Base-by-base conservation (phyloP, 2,329 filamentous ascomycete genomes). In the Trichoderma atroviride region DNA sequence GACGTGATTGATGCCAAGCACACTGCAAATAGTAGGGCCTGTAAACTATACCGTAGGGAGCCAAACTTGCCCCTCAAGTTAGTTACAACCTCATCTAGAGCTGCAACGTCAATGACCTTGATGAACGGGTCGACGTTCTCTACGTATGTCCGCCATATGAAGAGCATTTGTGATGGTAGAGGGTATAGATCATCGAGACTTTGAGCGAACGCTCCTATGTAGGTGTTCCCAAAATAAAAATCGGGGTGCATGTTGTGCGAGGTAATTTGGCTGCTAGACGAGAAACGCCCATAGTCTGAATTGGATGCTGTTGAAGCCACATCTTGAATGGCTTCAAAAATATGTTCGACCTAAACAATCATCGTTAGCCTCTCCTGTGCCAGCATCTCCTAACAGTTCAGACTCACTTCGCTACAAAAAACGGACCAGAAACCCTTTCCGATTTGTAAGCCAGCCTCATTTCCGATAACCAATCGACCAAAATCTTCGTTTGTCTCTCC, bases 391-490 rank as follows among this genome's bases (percentile, higher is more conserved):
- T 22, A 24, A 13, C 2, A 11, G n/a, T 24, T 13, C 3, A 29
- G 35, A 33, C 70, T 13, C 64, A 76, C 76, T 69, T 78, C 76
- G 16, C 70, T 68, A 52, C 77, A 79, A 55, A 79, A 79, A 11
- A 79, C 73, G 3, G 76, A 72, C 77, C 77, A 78, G 63, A 78
- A 79, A 0, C 73, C 72, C 22, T 77, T 78, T 16, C 74, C 76
- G 37, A 78, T 72, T 35, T 75, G 75, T 19, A 78, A 4, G 31
- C 59, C 59, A 47, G 37, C 27, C 31, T 62, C 40, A 19, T 52
- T 62, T n/a, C 43, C 59, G 11, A 47, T 19, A 9, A 62, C 29
- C 40, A 62, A 31, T 50, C 13, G 31, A 5, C 59, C 59, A 77
- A 6, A 62, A 1, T 62, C 59, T 62, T 62, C 43, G 19, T 50